Evolutionary conservation across 192 early-diverging fungal species (phyloP).

Genomic region (Backusella tuberculispora): DNA sequence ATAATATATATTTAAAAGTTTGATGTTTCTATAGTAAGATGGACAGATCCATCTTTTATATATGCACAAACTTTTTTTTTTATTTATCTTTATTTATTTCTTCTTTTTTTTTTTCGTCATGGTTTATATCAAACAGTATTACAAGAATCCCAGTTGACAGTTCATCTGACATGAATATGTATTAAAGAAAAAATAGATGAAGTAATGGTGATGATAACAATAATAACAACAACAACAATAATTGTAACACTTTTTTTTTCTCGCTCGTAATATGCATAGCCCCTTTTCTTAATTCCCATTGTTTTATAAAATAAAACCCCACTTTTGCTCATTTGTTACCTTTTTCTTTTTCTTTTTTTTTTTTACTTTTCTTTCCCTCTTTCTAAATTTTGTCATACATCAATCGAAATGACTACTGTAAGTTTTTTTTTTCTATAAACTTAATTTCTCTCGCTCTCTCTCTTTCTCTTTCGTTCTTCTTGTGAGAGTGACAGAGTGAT

Average conservation of each 20-base stretch:
- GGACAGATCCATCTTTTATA: too few relatives aligned
- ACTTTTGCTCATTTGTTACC: conserved; percentile 9
- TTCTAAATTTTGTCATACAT: conserved; percentile 12
- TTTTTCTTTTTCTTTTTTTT: conserved; percentile 24
- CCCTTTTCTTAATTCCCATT: conserved; percentile 17
- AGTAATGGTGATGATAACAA: conserved; percentile 13
- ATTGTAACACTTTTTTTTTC: conserved; percentile 9
- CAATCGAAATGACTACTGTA: conserved; percentile 2
- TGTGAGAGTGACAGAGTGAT: not conserved
- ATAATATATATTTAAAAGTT: not conserved
- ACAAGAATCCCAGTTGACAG: not conserved
- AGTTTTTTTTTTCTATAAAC: not conserved
- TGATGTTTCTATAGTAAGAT: not conserved
- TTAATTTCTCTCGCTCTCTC: not conserved
- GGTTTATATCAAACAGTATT: not conserved
- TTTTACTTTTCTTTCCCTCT: conserved; percentile 6
- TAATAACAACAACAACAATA: conserved; percentile 5
- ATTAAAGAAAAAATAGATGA: not conserved
- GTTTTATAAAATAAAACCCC: conserved; percentile 7
- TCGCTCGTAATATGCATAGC: conserved; percentile 15
- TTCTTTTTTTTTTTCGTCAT: conserved; percentile 7
- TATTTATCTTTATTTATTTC: conserved; percentile 7
- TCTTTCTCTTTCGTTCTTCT: not conserved
- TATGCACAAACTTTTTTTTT: not conserved
- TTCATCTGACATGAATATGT: not conserved